Evolutionary conservation across 2,329 filamentous ascomycete genomes (phyloP), one percentile per base, ranked within the genome.

Genomic region (Scortechinia acanthostroma): DNA sequence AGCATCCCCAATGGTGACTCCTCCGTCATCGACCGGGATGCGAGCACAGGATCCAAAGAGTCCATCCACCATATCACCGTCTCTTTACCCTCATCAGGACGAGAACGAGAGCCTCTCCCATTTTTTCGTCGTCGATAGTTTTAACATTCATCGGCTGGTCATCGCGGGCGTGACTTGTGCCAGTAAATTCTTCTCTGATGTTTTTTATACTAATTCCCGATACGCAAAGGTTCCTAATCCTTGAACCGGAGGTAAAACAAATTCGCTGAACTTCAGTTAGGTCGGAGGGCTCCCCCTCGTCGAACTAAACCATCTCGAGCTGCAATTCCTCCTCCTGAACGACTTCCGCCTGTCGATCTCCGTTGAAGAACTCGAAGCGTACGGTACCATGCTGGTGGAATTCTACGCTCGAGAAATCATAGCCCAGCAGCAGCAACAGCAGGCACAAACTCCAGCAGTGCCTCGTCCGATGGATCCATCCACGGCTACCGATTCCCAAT

Each of bases 151-250:
- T 61, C 83, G 93, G 46, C 72, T 98, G 46, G 91, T 97, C 45
- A 98, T 98, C 60, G 89, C 93, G 2, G 93, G 91, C 25, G 93
- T 98, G 40, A 98, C 93, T 2, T 97, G 93, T 64, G 91, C 93
- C 3, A 97, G 91, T 77, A 98, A 98, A 65, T 98, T 97, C 74
- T 98, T 98, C 66, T 97, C 91, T 3, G 80, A 98, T 66, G 91
- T 97, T 33, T 98, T 98, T 57, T 98, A 97, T 62, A 98, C 93
- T 6, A 98, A 98, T 65, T 97, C 93, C 46, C 80, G 93, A 81
- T 98, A 98, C 63, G 93, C 93, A 48, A 98, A 97, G 86, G 93
- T 95, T 74, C 51, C 73, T 68, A 42, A 47, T 44, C 22, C 22
- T 22, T n/a, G n/a, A 28, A 19, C 19, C n/a, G 4, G 22, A 21